Base-by-base conservation (phyloP, 148 eudicot species). In the Rhododendron vialii region DNA sequence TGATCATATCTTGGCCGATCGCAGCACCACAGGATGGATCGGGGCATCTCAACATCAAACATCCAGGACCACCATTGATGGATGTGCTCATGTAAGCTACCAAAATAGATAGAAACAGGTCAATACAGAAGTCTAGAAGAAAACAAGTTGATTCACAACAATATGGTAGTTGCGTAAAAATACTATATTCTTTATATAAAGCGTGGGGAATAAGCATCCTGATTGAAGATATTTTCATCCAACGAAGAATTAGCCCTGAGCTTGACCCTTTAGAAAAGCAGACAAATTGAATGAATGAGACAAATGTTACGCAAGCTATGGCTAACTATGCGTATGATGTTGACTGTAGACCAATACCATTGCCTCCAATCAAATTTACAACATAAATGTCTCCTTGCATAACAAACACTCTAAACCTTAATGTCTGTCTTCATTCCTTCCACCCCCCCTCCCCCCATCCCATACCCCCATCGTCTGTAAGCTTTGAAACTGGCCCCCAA, bases 41-140 rank as follows among this genome's bases (percentile, higher is more conserved):
- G 50, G 95, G 98, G 84, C 98, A 95, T 84, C 90, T 86, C 88
- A 94, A 75, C 87, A 86, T 88, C 87, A 95, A 92, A 88, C 96
- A 93, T 82, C 90, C 93, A 84, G 95, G 94, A 1, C 95, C 96
- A 61, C 87, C 93, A 50, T 89, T 84, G 78, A 93, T 90, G 50
- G 96, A 89, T 38, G 91, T 88, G 82, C 91, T 89, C 59, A 94
- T 90, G 87, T 94, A 94, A 81, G 80, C 96, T 94, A 88, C 59
- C 75, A 86, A 36, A 74, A 59, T 28, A 83, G 45, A 59, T 30
- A 89, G 24, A 33, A 53, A 69, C 59, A 83, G 1, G 18, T 26
- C 71, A 76, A 87, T 59, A 36, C 18, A 82, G 71, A 78, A 12
- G 22, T 55, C 61, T 18, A 17, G 20, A 17, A 55, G 61, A 74